These are phyloP conservation scores for Serendipita indica DNA, from an alignment of 768 basidiomycete genomes.

Conservation along the genomic window DNA sequence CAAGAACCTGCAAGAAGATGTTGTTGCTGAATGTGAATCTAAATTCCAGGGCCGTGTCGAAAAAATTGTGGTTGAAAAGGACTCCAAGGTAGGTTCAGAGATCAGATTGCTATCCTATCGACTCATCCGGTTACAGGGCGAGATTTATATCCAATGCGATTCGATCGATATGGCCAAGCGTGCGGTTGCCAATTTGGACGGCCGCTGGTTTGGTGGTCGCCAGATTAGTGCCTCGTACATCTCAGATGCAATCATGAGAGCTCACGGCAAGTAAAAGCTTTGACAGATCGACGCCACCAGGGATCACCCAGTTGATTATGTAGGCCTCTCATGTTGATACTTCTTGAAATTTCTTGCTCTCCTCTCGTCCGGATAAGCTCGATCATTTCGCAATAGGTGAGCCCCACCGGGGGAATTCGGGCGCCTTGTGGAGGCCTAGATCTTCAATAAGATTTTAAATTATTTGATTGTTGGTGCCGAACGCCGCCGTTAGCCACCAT, in stretches of 20 bases:
- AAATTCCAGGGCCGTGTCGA: conserved; percentile 73
- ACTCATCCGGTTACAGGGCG: conserved; percentile 45
- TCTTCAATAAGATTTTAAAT: too few relatives aligned
- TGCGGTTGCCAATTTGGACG: conserved; percentile 80
- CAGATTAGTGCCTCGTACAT: conserved; percentile 79
- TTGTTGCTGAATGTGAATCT: conserved; percentile 81
- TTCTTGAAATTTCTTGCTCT: too few relatives aligned
- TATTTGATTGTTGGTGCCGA: too few relatives aligned
- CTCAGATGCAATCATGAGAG: conserved; percentile 87
- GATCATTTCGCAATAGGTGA: too few relatives aligned
- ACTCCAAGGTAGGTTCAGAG: conserved; percentile 56
- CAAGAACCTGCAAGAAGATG: conserved; percentile 87
- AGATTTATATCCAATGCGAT: conserved; percentile 92
- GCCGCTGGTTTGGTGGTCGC: conserved; percentile 93
- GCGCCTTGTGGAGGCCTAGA: too few relatives aligned
- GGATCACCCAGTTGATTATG: too few relatives aligned
- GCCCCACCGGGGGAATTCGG: too few relatives aligned
- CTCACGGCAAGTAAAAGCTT: conserved; percentile 38
- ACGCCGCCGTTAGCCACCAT: too few relatives aligned
- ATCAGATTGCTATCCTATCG: neutral
- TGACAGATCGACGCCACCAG: too few relatives aligned
- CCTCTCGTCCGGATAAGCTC: too few relatives aligned
- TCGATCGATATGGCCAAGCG: conserved; percentile 63
- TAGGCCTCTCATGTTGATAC: too few relatives aligned
- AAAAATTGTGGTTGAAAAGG: conserved; percentile 85